Conservation (phyloP, 2,329 filamentous ascomycete species). For the Talaromyces islandicus region DNA sequence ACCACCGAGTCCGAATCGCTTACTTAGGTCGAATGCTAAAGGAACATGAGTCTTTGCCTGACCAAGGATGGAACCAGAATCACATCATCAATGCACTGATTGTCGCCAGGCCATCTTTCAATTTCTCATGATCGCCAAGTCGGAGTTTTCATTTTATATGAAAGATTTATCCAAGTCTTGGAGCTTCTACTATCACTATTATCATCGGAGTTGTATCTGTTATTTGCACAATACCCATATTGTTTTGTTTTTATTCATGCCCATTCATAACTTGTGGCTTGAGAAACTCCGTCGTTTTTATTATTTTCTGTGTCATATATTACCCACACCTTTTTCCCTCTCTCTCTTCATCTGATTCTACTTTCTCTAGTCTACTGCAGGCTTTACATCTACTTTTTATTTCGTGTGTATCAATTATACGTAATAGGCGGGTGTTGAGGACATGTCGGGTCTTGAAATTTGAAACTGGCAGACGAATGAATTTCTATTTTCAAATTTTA, state of each 20-base stretch:
- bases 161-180: not conserved
- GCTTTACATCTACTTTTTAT: too few species aligned
- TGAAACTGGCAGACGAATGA: not conserved
- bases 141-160: not conserved
- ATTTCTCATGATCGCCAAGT: not conserved
- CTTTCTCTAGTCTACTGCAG: too few species aligned
- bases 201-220: conserved; percentile 6
- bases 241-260: conserved; percentile 1
- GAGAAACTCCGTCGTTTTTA: not conserved
- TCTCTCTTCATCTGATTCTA: not conserved
- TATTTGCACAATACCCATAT: conserved; percentile 11
- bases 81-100: conserved; percentile 75
- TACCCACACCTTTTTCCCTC: not conserved
- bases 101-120: conserved; percentile 25
- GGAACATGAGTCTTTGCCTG: conserved; percentile 57
- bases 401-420: not conserved
- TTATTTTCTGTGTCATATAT: not conserved
- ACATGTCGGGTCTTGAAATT: not conserved
- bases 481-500: not conserved
- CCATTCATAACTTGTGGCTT: not conserved
- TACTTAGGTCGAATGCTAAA: conserved; percentile 78
- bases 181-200: not conserved
- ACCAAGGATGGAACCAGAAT: conserved; percentile 69
- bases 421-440: not conserved
- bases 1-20: conserved; percentile 61